These are phyloP conservation scores for Glycine tomentella DNA, from an alignment of 306 rosid species.

Conservation along the genomic window DNA sequence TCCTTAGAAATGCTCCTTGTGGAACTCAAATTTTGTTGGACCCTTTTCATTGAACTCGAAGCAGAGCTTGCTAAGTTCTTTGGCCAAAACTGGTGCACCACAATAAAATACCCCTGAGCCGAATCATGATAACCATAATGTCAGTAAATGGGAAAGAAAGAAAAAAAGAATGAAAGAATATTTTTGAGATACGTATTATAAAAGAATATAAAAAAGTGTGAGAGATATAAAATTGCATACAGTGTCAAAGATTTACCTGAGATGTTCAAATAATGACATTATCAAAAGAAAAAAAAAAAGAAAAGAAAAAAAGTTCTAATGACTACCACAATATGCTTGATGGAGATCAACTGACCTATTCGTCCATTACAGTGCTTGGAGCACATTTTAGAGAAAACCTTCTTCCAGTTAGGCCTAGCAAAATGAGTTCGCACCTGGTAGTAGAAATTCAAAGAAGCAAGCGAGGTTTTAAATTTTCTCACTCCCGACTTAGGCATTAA, in stretches of 20 bases:
- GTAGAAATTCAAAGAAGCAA: background rate
- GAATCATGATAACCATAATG: conserved; percentile 43
- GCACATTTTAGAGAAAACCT: conserved; percentile 86
- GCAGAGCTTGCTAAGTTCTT: conserved; percentile 94
- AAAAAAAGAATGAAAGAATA: background rate
- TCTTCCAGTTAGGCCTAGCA: conserved; percentile 99
- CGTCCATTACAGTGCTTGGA: conserved; percentile 90
- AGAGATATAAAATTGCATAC: background rate
- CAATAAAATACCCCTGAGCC: conserved; percentile 91
- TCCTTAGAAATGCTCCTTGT: conserved; percentile 91
- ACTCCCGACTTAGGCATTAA: background rate
- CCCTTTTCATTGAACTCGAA: conserved; percentile 96
- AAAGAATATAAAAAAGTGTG: background rate
- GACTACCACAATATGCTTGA: background rate
- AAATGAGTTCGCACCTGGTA: conserved; percentile 95
- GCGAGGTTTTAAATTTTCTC: conserved; percentile 18
- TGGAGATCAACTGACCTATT: conserved; percentile 71
- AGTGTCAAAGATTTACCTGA: background rate
- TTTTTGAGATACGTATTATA: background rate
- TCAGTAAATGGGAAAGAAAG: conserved; percentile 24
- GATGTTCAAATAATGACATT: background rate
- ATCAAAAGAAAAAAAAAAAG: background rate
- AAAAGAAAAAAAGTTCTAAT: background rate
- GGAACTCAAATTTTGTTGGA: conserved; percentile 94
- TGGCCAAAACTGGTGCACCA: conserved; percentile 95